Evolutionary conservation across 805 yeast genomes (phyloP), one percentile per base, ranked within the genome.

Genomic region (Nakazawaea laoshanensis): DNA sequence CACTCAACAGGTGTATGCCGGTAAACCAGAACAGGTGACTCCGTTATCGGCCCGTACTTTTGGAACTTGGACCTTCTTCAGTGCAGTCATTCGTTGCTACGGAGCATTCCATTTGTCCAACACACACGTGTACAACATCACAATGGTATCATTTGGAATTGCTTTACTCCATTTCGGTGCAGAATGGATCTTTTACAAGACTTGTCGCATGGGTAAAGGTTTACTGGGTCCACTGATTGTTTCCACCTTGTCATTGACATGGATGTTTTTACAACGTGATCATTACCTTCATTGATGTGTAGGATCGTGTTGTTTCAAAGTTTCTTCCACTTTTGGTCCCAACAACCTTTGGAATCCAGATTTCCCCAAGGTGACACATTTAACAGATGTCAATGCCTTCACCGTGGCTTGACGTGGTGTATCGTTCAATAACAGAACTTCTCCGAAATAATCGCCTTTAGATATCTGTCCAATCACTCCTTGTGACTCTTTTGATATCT

Each of bases 361-460:
- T 61, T 89, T 86, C 41, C 85, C 94, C 46, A 92, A 68, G 3
- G 92, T 80, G n/a, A 94, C 97, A 24, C 88, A 94, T 48, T 83
- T 83, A 19, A 92, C 77, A 26, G 66, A 65, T 32, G 79, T 70
- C 12, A 68, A 62, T 2, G 96, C 95, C 32, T 68, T 74, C 24
- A 92, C 92, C 4, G 95, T 81, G 20, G 98, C 98, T 52, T 84
- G 92, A 58, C 98, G 76, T 41, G 97, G 97, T 38, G 77, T 63
- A 52, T 92, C 95, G 48, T 88, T 82, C 46, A 92, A 67, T 46
- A 92, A 65, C 3, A 98, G 97, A 42, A 92, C 77, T 61, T 92
- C 98, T 44, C 98, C 98, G 56, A 92, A 92, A 61, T 92, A 92
- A 53, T 82, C 95, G 42, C 96, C 96, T 48, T 81, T 76, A 29